phyloP scores from a whole-genome alignment of 148 eudicot genomes.

The Simmondsia chinensis region DNA sequence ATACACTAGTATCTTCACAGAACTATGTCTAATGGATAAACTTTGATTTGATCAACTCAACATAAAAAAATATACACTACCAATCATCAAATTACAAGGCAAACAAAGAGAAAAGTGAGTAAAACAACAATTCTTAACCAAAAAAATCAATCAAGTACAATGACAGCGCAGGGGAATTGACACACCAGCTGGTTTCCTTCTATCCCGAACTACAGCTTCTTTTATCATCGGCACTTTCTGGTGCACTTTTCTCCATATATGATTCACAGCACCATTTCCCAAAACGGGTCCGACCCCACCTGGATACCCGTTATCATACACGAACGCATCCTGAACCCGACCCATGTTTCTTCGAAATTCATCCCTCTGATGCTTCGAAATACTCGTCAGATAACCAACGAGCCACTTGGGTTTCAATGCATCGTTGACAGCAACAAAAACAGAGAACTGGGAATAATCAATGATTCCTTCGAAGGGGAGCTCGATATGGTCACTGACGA shows the following conservation, averaged over 20 bases:
- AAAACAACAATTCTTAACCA: neutral
- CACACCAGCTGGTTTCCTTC: conserved; percentile 68
- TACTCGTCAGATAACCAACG: conserved; percentile 51
- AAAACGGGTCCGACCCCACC: conserved; percentile 82
- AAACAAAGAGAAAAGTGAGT: neutral
- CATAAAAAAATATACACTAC: too few species aligned
- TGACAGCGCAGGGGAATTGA: conserved; percentile 85
- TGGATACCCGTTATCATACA: conserved; percentile 59
- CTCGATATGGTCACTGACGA: conserved; percentile 73
- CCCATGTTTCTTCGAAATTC: conserved; percentile 59
- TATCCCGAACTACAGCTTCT: conserved; percentile 68
- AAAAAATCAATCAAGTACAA: conserved; percentile 66
- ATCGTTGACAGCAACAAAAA: conserved; percentile 60
- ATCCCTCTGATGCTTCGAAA: conserved; percentile 39
- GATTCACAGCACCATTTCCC: conserved; percentile 72
- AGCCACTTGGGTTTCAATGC: conserved; percentile 85
- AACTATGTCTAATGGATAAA: too few species aligned
- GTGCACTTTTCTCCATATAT: conserved; percentile 78
- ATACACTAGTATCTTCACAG: too few species aligned
- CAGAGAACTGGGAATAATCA: conserved; percentile 78
- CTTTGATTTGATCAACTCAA: too few species aligned
- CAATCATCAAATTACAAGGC: neutral
- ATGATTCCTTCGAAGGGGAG: conserved; percentile 91
- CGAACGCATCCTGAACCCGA: conserved; percentile 53
- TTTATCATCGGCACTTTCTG: conserved; percentile 73